Percentiles rank a stretch among this genome's conserved stretches.
phyloP scores from a whole-genome alignment of 768 basidiomycete genomes.

The Psilocybe tampanensis region DNA sequence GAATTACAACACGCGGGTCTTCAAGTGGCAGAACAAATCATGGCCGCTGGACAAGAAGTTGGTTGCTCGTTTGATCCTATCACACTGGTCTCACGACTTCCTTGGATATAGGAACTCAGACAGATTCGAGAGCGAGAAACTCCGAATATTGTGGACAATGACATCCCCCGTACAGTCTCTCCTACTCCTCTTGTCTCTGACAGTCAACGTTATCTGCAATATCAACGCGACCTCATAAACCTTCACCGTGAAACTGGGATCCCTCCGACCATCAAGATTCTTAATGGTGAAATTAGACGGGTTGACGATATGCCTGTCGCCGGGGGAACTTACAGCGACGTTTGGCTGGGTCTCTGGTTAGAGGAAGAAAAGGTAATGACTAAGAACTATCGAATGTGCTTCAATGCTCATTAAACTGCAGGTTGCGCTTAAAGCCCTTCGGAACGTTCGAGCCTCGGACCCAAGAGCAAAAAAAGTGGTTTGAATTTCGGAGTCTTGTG shows the following conservation, averaged over 20 bases:
- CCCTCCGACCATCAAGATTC: conserved; percentile 51
- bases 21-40: conserved; percentile 45
- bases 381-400: neutral
- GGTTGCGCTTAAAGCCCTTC: conserved; percentile 62
- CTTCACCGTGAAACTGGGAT: conserved; percentile 55
- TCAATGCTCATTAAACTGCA: conserved; percentile 20
- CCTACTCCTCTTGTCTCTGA: conserved; percentile 23
- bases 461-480: conserved; percentile 37
- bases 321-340: conserved; percentile 56
- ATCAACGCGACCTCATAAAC: conserved; percentile 46
- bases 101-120: conserved; percentile 28
- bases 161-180: conserved; percentile 17
- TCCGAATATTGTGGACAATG: neutral
- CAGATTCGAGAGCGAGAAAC: conserved; percentile 20
- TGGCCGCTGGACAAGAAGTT: conserved; percentile 57
- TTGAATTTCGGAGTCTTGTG: neutral
- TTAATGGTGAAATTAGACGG: conserved; percentile 54
- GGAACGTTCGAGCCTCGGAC: conserved; percentile 46
- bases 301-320: conserved; percentile 41
- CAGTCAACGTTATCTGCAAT: conserved; percentile 39
- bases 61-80: neutral
- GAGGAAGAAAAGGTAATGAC: conserved; percentile 48
- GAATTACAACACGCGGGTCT: conserved; percentile 43
- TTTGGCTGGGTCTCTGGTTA: conserved; percentile 58
- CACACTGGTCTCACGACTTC: neutral